phyloP scores from a whole-genome alignment of 2,329 filamentous ascomycete genomes.

The Geosmithia flava region DNA sequence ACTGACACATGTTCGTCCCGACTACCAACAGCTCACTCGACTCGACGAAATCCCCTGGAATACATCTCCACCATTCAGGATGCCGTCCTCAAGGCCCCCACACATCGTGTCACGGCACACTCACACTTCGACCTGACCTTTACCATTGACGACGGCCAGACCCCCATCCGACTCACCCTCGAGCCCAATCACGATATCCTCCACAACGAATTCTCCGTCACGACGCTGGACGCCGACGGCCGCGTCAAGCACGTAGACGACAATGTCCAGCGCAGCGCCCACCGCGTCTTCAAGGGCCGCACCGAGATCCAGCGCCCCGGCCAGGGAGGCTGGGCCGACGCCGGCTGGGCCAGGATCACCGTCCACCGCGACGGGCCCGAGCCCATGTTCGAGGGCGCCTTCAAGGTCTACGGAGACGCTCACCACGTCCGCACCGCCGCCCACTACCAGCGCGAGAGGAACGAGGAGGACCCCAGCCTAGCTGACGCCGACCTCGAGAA shows the following conservation, averaged over 20 bases:
- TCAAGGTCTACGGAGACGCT: conserved; percentile 67
- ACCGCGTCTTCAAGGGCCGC: conserved; percentile 75
- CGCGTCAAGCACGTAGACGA: conserved; percentile 48
- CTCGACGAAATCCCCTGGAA: conserved; percentile 62
- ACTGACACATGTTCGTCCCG: background rate
- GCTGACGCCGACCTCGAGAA: conserved; percentile 42
- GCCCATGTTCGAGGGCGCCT: conserved; percentile 84
- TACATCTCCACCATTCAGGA: conserved; percentile 64
- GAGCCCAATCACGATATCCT: conserved; percentile 90
- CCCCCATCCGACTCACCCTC: conserved; percentile 66
- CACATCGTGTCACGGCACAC: conserved; percentile 65
- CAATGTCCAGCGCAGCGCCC: conserved; percentile 55
- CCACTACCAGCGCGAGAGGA: conserved; percentile 62
- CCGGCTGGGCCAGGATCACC: conserved; percentile 77
- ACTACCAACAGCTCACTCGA: conserved; percentile 47
- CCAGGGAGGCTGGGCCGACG: conserved; percentile 58
- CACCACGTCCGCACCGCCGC: conserved; percentile 74
- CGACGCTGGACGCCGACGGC: conserved; percentile 62
- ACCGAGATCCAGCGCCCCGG: conserved; percentile 55
- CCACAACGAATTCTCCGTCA: conserved; percentile 60
- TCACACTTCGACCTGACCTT: conserved; percentile 83
- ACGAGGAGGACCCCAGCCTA: conserved; percentile 57
- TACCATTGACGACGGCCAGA: conserved; percentile 50
- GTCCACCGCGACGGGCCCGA: conserved; percentile 62
- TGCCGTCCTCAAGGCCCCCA: conserved; percentile 64